These are phyloP conservation scores for Hymenoscyphus fructigenus DNA, from an alignment of 2,329 filamentous ascomycete genomes.

Conservation along the genomic window DNA sequence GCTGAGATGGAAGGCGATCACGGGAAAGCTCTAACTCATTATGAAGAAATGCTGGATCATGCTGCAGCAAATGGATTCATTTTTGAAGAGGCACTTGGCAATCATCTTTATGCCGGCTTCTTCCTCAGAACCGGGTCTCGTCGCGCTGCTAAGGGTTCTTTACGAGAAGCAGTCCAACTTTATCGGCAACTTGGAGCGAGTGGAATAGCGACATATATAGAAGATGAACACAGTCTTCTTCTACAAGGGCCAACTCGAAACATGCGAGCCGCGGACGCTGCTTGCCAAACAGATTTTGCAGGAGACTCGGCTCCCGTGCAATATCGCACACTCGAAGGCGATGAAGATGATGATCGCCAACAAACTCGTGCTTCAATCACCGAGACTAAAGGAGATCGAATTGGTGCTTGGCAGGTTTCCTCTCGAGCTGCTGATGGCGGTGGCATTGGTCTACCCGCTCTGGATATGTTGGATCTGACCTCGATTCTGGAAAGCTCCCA, in stretches of 20 bases:
- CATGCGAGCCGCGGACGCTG: slow-evolving; percentile 59
- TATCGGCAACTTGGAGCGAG: slow-evolving; percentile 68
- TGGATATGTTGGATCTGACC: slow-evolving; percentile 81
- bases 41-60: slow-evolving; percentile 72
- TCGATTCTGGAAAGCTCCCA: slow-evolving; percentile 78
- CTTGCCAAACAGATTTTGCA: slow-evolving; percentile 70
- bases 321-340: slow-evolving; percentile 49
- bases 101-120: slow-evolving; percentile 72
- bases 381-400: slow-evolving; percentile 56
- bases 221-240: slow-evolving; percentile 66
- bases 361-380: slow-evolving; percentile 38
- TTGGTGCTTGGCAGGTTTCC: slow-evolving; percentile 63
- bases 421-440: slow-evolving; percentile 52
- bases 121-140: slow-evolving; percentile 64
- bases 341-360: slow-evolving; percentile 40
- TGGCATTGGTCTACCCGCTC: slow-evolving; percentile 64
- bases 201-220: slow-evolving; percentile 67
- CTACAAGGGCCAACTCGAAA: slow-evolving; percentile 61
- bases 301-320: slow-evolving; percentile 53
- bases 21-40: slow-evolving; percentile 59
- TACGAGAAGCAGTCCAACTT: slow-evolving; percentile 65
- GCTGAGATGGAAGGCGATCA: slow-evolving; percentile 60
- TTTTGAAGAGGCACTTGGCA: slow-evolving; percentile 71
- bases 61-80: slow-evolving; percentile 64
- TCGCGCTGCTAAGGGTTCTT: slow-evolving; percentile 66